Evolutionary conservation across 176 grass and related monocot genomes (phyloP).

Genomic region (Alloteropsis semialata): DNA sequence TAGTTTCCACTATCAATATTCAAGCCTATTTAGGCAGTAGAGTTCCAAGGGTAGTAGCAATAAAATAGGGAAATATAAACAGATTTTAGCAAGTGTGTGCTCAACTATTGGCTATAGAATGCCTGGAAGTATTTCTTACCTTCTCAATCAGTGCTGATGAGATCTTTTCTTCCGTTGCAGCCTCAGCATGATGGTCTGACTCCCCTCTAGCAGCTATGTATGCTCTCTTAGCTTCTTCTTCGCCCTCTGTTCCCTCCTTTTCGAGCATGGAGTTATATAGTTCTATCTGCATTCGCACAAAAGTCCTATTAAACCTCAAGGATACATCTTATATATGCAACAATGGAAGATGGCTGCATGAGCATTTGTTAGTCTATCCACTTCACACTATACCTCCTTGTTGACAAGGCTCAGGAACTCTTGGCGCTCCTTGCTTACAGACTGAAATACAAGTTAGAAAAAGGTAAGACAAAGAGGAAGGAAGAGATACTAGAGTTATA

Average conservation of each 20-base stretch:
- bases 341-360: not conserved
- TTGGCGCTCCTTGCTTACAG: constrained; percentile 95
- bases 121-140: constrained; percentile 39
- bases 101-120: constrained; percentile 8
- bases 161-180: constrained; percentile 58
- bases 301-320: constrained; percentile 6
- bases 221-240: constrained; percentile 91
- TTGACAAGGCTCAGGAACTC: constrained; percentile 95
- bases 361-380: constrained; percentile 4
- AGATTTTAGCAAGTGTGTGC: not conserved
- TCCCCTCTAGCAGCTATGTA: constrained; percentile 85
- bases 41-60: not conserved
- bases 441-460: constrained; percentile 59
- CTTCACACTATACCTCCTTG: constrained; percentile 71
- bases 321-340: constrained; percentile 16
- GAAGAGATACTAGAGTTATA: not conserved
- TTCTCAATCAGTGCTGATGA: constrained; percentile 89
- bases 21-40: not conserved
- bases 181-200: constrained; percentile 50
- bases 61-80: not conserved
- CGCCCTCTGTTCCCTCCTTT: constrained; percentile 87
- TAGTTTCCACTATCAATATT: not conserved
- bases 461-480: not conserved
- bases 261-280: constrained; percentile 89
- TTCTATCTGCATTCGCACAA: constrained; percentile 66